These are phyloP conservation scores for Scytalidium sp. DNA, from an alignment of 2,329 filamentous ascomycete genomes.

Conservation along the genomic window DNA sequence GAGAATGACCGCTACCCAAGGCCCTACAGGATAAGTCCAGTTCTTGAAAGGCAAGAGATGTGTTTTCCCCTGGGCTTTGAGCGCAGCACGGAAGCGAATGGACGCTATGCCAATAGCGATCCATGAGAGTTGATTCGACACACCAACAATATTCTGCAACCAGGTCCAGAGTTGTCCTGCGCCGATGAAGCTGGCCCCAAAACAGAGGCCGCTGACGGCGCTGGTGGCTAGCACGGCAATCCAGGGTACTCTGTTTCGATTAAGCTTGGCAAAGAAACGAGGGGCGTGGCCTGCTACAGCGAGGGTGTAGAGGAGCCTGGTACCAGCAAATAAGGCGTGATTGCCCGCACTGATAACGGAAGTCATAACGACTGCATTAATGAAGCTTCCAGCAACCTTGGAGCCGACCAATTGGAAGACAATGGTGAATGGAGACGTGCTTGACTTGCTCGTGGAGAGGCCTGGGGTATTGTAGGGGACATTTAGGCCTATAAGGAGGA, in stretches of 20 bases:
- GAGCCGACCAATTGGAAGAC: slow-evolving; percentile 59
- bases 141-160: slow-evolving; percentile 66
- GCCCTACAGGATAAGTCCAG: slow-evolving; percentile 64
- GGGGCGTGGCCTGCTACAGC: slow-evolving; percentile 55
- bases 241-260: slow-evolving; percentile 49
- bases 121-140: slow-evolving; percentile 67
- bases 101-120: slow-evolving; percentile 62
- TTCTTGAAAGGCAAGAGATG: slow-evolving; percentile 63
- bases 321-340: slow-evolving; percentile 55
- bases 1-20: slow-evolving; percentile 52
- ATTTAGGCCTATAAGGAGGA: slow-evolving; percentile 55
- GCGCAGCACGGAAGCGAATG: slow-evolving; percentile 59
- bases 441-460: slow-evolving; percentile 38
- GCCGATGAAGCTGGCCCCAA: slow-evolving; percentile 63
- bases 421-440: slow-evolving; percentile 55
- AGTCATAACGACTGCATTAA: slow-evolving; percentile 60
- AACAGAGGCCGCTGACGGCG: slow-evolving; percentile 54
- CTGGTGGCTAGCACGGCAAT: slow-evolving; percentile 52
- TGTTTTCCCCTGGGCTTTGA: slow-evolving; percentile 56
- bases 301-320: slow-evolving; percentile 54
- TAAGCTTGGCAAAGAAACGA: slow-evolving; percentile 46
- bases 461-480: slow-evolving; percentile 52
- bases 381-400: slow-evolving; percentile 51
- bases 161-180: slow-evolving; percentile 64
- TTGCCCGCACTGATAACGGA: slow-evolving; percentile 57